phyloP scores from a whole-genome alignment of 2,329 filamentous ascomycete genomes.

The Curvularia hawaiiensis region DNA sequence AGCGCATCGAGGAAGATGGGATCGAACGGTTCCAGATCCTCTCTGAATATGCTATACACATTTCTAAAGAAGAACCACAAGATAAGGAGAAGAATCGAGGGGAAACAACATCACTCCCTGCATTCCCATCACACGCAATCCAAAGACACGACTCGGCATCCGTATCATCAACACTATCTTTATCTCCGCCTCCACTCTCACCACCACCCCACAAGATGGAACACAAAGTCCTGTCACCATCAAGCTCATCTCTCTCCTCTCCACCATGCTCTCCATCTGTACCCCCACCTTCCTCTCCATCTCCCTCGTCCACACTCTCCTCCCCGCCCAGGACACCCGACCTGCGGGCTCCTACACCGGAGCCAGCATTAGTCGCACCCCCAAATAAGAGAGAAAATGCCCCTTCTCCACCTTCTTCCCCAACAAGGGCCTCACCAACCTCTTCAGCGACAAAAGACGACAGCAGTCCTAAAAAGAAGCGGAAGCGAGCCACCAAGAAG shows the following conservation, averaged over 20 bases:
- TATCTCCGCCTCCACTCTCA: not conserved
- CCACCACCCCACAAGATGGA: no score
- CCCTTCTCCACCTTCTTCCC: not conserved
- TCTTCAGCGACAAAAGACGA: no score
- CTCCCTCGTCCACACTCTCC: not conserved
- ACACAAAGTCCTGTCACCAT: no score
- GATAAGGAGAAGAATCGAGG: no score
- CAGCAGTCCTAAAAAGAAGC: no score
- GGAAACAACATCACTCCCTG: no score
- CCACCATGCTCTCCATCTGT: not conserved
- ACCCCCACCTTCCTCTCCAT: not conserved
- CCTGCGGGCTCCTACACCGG: not conserved
- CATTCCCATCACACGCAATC: no score
- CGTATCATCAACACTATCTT: not conserved
- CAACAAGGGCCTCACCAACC: no score
- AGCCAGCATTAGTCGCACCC: not conserved
- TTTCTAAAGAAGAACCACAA: not conserved
- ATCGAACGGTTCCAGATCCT: no score
- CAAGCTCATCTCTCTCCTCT: not conserved
- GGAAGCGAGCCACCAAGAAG: not conserved
- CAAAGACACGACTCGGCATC: no score
- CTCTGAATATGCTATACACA: not conserved
- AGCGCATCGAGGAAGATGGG: not conserved
- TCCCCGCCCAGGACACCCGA: not conserved
- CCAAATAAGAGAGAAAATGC: not conserved